Base-by-base conservation (phyloP, 768 basidiomycete genomes). In the Clitopilus passeckerianus region DNA sequence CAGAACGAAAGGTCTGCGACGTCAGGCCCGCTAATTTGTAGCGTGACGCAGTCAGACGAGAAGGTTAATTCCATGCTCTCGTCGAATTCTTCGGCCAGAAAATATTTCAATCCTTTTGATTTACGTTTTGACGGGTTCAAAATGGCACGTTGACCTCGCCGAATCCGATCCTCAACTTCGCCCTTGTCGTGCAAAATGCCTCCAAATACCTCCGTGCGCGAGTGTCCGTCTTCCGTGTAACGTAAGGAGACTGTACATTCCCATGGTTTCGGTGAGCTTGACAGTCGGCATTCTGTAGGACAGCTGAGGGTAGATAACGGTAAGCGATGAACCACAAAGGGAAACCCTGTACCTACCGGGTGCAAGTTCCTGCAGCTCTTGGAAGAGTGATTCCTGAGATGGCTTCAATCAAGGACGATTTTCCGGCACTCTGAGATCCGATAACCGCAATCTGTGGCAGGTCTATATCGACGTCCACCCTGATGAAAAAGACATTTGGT, bases 381-480 rank as follows among this genome's bases (percentile, higher is more conserved):
- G 89, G 89, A 0, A 91, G 72, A 0, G 81, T 86, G 16, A 91
- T 82, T 0, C 89, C 87, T 0, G 87, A 89, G 50, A 91, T 90
- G 0, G 86, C 81, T 63, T 91, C 89, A 10, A 91, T 90, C 4
- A 91, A 76, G 0, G 89, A 91, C 0, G 87, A 89, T 64, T 91
- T 91, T 0, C 90, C 90, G 0, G 86, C 87, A 46, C 85, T 87
- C 62, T 91, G 90, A 1, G 77, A 80, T 0, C 90, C 89, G 16
- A 90, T 80, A 44, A 90, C 90, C 0, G 84, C 86, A 33, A 91
- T 89, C 61, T 84, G 82, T 0, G 90, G 90, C 0, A 91, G 72
- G 63, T 90, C 87, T 9, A 92, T 82, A 56, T 91, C 86, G 14
- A 80, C 74, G 61, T 90, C 83, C 0, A 87, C 86, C 0, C 89